Evolutionary conservation across 2,329 filamentous ascomycete genomes (phyloP).

Genomic region (Aspergillus carbonarius): DNA sequence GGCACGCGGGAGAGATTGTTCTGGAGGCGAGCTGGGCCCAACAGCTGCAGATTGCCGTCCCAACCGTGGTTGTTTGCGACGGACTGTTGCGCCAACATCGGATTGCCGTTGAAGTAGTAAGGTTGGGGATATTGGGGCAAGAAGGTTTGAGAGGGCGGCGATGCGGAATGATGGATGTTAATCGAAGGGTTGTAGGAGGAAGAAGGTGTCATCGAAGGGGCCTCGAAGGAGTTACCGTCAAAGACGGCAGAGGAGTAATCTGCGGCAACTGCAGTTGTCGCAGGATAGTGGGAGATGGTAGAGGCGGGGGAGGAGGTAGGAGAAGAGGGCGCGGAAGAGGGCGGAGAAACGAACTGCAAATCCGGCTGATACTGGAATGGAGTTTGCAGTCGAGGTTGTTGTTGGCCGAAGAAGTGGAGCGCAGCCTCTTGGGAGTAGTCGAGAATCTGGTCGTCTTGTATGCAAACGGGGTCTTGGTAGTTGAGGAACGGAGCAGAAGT

Average conservation of each 20-base stretch:
- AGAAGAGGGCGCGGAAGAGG: conserved; percentile 39
- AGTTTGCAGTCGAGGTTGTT: conserved; percentile 31
- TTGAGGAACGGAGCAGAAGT: conserved; percentile 23
- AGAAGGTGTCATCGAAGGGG: conserved; percentile 42
- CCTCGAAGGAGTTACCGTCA: conserved; percentile 33
- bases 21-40: conserved; percentile 35
- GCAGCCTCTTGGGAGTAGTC: conserved; percentile 30
- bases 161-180: conserved; percentile 32
- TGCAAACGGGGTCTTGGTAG: conserved; percentile 33
- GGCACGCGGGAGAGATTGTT: conserved; percentile 24
- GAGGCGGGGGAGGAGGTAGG: conserved; percentile 35
- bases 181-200: conserved; percentile 41
- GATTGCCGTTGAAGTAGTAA: conserved; percentile 26
- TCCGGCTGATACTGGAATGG: conserved; percentile 34
- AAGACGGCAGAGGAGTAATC: conserved; percentile 26
- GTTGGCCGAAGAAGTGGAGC: conserved; percentile 24
- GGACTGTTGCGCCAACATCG: conserved; percentile 44
- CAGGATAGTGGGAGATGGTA: conserved; percentile 31
- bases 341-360: conserved; percentile 35
- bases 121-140: conserved; percentile 31
- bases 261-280: conserved; percentile 25
- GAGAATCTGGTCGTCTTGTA: conserved; percentile 41
- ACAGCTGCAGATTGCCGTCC: conserved; percentile 37
- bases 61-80: conserved; percentile 35
- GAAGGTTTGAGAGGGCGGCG: conserved; percentile 33